These are phyloP conservation scores for Fraxinus velutina DNA, from an alignment of 305 asterid species.

Conservation along the genomic window DNA sequence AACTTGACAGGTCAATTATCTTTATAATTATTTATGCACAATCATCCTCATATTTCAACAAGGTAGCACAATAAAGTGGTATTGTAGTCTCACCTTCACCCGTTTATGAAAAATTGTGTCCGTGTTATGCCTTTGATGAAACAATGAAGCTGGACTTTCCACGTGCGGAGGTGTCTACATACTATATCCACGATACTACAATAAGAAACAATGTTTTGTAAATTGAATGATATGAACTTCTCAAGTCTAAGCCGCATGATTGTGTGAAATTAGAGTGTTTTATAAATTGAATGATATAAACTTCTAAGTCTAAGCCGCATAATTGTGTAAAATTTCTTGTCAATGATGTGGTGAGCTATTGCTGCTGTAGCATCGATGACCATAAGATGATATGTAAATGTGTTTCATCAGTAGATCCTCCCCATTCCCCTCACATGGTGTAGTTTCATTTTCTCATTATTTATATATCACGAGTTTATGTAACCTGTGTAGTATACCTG, in stretches of 20 bases:
- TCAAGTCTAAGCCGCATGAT: no score
- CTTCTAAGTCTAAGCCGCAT: not conserved
- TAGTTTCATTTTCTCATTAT: not conserved
- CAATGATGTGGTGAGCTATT: not conserved
- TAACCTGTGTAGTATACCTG: not conserved
- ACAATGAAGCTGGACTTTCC: no score
- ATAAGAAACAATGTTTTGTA: not conserved
- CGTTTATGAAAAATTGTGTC: not conserved
- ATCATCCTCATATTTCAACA: not conserved
- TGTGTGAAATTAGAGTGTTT: no score
- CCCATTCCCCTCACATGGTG: not conserved
- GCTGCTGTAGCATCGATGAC: not conserved
- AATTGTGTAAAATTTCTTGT: not conserved
- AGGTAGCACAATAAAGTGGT: not conserved
- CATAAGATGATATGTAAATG: not conserved
- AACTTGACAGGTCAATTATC: slow-evolving; percentile 56
- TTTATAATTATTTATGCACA: not conserved
- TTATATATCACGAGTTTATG: not conserved
- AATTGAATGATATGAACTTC: no score
- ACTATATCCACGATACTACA: no score
- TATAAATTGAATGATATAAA: no score
- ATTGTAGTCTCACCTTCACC: not conserved
- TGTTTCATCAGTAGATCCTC: not conserved
- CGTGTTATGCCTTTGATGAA: no score
- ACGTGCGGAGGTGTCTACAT: no score